These are phyloP conservation scores for Hypoxylon rubiginosum DNA, from an alignment of 2,329 filamentous ascomycete species.

Conservation along the genomic window DNA sequence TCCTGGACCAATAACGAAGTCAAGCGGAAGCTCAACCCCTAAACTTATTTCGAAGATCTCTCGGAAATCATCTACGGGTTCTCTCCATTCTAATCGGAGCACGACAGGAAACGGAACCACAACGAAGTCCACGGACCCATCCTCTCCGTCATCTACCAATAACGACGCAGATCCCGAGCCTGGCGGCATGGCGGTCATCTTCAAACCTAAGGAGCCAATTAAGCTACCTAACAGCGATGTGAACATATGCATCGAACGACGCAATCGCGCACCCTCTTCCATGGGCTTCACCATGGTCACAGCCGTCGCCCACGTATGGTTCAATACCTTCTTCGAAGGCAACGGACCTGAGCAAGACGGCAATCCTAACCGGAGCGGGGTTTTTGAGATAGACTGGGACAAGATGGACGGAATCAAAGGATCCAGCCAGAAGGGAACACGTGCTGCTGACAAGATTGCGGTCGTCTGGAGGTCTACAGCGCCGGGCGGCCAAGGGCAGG, in stretches of 20 bases:
- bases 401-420: constrained; percentile 96
- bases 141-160: constrained; percentile 34
- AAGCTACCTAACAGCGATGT: constrained; percentile 85
- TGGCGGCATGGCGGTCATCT: constrained; percentile 80
- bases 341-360: constrained; percentile 77
- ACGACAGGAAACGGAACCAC: constrained; percentile 16
- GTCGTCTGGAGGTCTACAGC: constrained; percentile 80
- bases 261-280: constrained; percentile 81
- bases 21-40: constrained; percentile 36
- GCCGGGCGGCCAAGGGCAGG: constrained; percentile 38
- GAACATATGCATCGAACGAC: constrained; percentile 89
- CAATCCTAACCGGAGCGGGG: constrained; percentile 74
- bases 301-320: constrained; percentile 95
- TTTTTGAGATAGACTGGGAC: constrained; percentile 72
- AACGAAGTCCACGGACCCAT: constrained; percentile 34
- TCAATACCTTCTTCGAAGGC: constrained; percentile 94
- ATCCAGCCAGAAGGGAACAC: constrained; percentile 82
- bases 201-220: constrained; percentile 77
- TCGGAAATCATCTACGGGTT: constrained; percentile 25
- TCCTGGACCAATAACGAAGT: constrained; percentile 25
- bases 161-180: constrained; percentile 60
- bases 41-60: constrained; percentile 42
- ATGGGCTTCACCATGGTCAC: constrained; percentile 92
- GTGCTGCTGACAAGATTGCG: constrained; percentile 83
- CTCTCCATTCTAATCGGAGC: constrained; percentile 17